These are phyloP conservation scores for Hypoxylon sp. DNA, from an alignment of 2,329 filamentous ascomycete species.

Conservation along the genomic window DNA sequence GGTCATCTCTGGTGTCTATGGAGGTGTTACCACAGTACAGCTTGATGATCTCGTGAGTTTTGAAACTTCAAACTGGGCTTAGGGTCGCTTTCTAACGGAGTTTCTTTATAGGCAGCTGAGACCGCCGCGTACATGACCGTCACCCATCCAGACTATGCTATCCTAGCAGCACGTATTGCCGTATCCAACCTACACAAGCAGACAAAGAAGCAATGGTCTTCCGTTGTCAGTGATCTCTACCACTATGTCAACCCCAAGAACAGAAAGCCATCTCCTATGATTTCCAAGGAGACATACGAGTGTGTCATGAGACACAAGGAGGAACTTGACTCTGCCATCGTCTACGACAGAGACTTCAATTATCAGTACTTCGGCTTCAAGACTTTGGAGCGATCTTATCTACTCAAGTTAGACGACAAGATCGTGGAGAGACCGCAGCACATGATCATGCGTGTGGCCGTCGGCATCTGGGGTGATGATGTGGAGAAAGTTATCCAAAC, in stretches of 20 bases:
- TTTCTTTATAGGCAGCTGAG: conserved; percentile 81
- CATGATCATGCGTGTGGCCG: conserved; percentile 99
- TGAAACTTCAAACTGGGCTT: conserved; percentile 6
- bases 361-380: conserved; percentile 99
- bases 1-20: conserved; percentile 99
- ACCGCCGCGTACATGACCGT: conserved; percentile 99
- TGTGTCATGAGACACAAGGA: conserved; percentile 96
- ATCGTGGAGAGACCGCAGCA: conserved; percentile 98
- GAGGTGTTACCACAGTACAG: conserved; percentile 96
- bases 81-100: conserved; percentile 40
- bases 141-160: conserved; percentile 98
- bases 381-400: conserved; percentile 96
- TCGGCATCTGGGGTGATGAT: conserved; percentile 95
- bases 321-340: conserved; percentile 97
- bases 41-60: conserved; percentile 91
- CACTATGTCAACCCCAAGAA: conserved; percentile 98
- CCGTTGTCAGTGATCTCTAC: conserved; percentile 92
- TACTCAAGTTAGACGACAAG: conserved; percentile 94
- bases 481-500: conserved; percentile 96
- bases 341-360: conserved; percentile 99
- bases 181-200: conserved; percentile 99
- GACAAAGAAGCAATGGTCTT: conserved; percentile 99
- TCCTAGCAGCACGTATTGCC: conserved; percentile 96
- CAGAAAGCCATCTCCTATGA: conserved; percentile 87
- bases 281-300: conserved; percentile 89